phyloP scores from a whole-genome alignment of 129 eudicot genomes.

The Chrysanthemum makinoi region DNA sequence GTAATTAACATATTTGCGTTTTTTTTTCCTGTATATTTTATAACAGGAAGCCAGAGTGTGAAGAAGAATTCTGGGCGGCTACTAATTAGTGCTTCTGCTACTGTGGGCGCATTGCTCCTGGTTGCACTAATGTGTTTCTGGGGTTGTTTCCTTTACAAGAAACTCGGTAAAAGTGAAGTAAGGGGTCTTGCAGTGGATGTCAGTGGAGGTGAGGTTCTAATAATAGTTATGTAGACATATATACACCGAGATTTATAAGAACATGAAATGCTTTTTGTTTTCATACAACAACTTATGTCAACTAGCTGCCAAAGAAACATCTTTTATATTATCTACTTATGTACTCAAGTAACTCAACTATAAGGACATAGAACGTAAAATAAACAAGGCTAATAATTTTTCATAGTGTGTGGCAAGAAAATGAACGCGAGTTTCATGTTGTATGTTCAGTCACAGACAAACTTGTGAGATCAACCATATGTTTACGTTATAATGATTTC shows the following conservation, averaged over 20 bases:
- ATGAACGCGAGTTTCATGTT: too few species aligned
- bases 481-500: not conserved
- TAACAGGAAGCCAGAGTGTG: slow-evolving; percentile 50
- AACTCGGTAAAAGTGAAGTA: slow-evolving; percentile 78
- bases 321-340: not conserved
- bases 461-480: not conserved
- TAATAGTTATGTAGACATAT: slow-evolving; percentile 3
- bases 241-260: not conserved
- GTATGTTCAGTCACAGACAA: too few species aligned
- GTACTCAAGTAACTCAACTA: too few species aligned
- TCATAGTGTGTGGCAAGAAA: too few species aligned
- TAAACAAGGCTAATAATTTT: too few species aligned
- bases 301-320: not conserved
- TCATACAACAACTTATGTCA: not conserved
- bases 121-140: slow-evolving; percentile 99
- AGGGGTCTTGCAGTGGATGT: slow-evolving; percentile 81
- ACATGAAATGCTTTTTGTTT: not conserved
- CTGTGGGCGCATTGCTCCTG: slow-evolving; percentile 88
- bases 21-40: slow-evolving; percentile 15
- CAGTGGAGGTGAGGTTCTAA: slow-evolving; percentile 67
- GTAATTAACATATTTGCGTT: slow-evolving; percentile 1
- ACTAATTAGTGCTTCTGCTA: slow-evolving; percentile 88
- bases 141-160: slow-evolving; percentile 96
- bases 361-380: too few species aligned
- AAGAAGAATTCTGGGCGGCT: slow-evolving; percentile 93